Conservation (phyloP, 768 basidiomycete species). For the Leucocoprinus leucothites region DNA sequence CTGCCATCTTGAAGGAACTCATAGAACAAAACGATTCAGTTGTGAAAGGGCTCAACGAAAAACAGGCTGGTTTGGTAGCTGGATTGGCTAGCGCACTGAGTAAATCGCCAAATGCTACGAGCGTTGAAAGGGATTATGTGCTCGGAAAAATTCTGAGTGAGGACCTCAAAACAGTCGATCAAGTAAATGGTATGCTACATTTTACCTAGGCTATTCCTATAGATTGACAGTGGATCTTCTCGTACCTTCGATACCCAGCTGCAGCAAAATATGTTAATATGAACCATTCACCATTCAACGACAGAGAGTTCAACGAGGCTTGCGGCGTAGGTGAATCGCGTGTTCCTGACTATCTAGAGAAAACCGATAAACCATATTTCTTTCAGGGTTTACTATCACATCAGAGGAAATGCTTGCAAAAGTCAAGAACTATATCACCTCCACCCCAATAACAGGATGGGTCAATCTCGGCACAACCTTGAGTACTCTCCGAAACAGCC, state of each 20-base stretch:
- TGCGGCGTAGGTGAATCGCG: constrained; percentile 82
- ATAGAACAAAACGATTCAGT: constrained; percentile 54
- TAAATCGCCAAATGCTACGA: constrained; percentile 49
- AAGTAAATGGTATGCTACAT: constrained; percentile 69
- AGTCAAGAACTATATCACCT: constrained; percentile 55
- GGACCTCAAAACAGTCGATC: constrained; percentile 76
- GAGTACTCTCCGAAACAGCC: constrained; percentile 55
- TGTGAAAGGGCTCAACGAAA: constrained; percentile 64
- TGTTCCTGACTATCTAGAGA: background rate
- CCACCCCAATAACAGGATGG: constrained; percentile 68
- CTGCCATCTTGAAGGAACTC: constrained; percentile 63
- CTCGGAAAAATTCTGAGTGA: constrained; percentile 69
- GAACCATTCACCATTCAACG: constrained; percentile 59
- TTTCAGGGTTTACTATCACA: constrained; percentile 75
- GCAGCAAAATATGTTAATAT: constrained; percentile 73
- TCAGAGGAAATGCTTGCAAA: constrained; percentile 54
- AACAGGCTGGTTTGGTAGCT: constrained; percentile 67
- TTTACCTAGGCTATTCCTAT: background rate
- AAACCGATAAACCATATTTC: background rate
- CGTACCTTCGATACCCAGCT: constrained; percentile 36
- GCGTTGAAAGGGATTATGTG: constrained; percentile 57
- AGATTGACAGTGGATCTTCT: background rate
- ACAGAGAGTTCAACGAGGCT: constrained; percentile 65
- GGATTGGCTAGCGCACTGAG: constrained; percentile 60
- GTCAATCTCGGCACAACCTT: constrained; percentile 64